Evolutionary conservation across 1,284 basidiomycete species (phyloP).

Genomic region (Leccinum pachyderme): DNA sequence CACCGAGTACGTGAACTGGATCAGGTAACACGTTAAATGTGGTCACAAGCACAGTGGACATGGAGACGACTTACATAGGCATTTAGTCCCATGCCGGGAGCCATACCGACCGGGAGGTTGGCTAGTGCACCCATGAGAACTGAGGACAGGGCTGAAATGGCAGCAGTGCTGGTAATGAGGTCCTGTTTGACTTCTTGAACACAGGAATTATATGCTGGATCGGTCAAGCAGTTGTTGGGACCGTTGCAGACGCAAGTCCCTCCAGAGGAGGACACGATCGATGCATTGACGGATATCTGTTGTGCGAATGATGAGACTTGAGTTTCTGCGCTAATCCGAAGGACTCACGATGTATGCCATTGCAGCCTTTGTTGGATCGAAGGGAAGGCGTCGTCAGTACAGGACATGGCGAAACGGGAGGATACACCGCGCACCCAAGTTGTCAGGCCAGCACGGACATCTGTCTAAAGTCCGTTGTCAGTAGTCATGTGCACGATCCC

Average conservation of each 20-base stretch:
- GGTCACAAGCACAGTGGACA: background rate
- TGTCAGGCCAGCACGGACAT: slow-evolving; percentile 78
- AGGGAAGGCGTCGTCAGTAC: slow-evolving; percentile 6
- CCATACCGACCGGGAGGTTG: slow-evolving; percentile 82
- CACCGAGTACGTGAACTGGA: slow-evolving; percentile 82
- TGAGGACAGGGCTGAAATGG: slow-evolving; percentile 72
- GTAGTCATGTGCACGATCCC: background rate
- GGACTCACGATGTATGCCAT: slow-evolving; percentile 64
- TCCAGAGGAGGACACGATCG: slow-evolving; percentile 74
- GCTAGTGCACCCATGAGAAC: slow-evolving; percentile 83
- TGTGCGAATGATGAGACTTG: background rate
- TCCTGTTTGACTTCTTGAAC: slow-evolving; percentile 67
- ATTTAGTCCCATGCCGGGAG: slow-evolving; percentile 79
- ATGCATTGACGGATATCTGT: slow-evolving; percentile 82
- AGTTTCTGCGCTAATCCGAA: background rate
- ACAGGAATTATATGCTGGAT: slow-evolving; percentile 65
- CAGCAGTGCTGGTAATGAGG: slow-evolving; percentile 77
- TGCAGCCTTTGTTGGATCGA: slow-evolving; percentile 43
- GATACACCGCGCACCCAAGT: slow-evolving; percentile 63
- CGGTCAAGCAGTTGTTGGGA: slow-evolving; percentile 45
- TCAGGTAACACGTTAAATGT: background rate
- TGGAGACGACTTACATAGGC: slow-evolving; percentile 61
- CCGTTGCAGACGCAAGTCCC: slow-evolving; percentile 78
- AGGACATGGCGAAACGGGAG: background rate
- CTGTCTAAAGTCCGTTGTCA: slow-evolving; percentile 48